These are phyloP conservation scores for Magnaporthiopsis rhizophila DNA, from an alignment of 2,329 filamentous ascomycete genomes.

Conservation along the genomic window DNA sequence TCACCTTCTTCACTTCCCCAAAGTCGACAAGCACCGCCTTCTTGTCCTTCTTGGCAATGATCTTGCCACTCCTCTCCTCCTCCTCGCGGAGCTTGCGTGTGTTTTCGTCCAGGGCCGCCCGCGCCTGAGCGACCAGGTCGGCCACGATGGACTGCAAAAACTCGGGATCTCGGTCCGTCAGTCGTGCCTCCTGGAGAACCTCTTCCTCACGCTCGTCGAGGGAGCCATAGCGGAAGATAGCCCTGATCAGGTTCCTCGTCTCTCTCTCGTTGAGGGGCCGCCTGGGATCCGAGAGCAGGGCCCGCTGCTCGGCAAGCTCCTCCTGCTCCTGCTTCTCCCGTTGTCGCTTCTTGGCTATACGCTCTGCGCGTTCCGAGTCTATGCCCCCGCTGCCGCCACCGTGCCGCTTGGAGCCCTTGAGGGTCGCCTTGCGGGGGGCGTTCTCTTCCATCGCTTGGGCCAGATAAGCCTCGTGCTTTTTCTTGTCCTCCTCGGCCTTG, in stretches of 20 bases:
- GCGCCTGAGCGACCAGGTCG: constrained; percentile 57
- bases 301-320: constrained; percentile 65
- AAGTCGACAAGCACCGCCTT: constrained; percentile 96
- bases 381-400: constrained; percentile 24
- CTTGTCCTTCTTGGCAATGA: constrained; percentile 90
- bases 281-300: constrained; percentile 71
- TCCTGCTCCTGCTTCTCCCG: constrained; percentile 61
- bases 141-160: constrained; percentile 68
- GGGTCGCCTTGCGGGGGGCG: constrained; percentile 66
- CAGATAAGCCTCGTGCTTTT: constrained; percentile 74
- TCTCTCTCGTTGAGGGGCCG: constrained; percentile 91
- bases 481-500: constrained; percentile 81
- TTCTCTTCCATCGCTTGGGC: constrained; percentile 77
- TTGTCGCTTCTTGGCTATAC: constrained; percentile 57
- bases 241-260: constrained; percentile 81
- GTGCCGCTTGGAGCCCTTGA: constrained; percentile 44
- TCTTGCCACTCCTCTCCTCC: constrained; percentile 74
- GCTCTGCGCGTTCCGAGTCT: constrained; percentile 52
- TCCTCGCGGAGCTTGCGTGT: constrained; percentile 68
- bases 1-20: constrained; percentile 85
- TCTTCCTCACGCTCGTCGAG: constrained; percentile 84
- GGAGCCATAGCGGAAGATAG: constrained; percentile 84
- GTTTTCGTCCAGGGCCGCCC: constrained; percentile 55
- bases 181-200: constrained; percentile 76
- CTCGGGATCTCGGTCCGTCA: constrained; percentile 74